A percentile compares a stretch with the other conserved stretches of the same genome.
Conservation (phyloP, 2,329 filamentous ascomycete genomes). For the Tympanopsis confertula region DNA sequence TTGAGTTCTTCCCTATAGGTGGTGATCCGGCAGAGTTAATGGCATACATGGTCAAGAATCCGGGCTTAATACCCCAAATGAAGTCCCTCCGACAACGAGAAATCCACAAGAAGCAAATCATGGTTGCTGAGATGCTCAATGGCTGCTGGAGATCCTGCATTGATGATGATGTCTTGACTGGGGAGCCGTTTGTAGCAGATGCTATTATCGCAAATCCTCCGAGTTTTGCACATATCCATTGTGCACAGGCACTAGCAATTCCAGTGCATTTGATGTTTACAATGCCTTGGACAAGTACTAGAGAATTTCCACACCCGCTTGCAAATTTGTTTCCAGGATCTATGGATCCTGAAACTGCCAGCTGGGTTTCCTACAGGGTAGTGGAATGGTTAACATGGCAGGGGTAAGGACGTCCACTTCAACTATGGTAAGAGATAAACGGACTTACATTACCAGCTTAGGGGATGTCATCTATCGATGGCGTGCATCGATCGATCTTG, state of each 20-base stretch:
- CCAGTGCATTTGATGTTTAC: slow-evolving; percentile 61
- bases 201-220: slow-evolving; percentile 12
- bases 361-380: slow-evolving; percentile 31
- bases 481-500: slow-evolving; percentile 24
- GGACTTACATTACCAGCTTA: slow-evolving; percentile 13
- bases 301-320: slow-evolving; percentile 32
- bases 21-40: slow-evolving; percentile 38
- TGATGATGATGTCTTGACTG: slow-evolving; percentile 4
- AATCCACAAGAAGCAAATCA: slow-evolving; percentile 20
- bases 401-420: slow-evolving; percentile 20
- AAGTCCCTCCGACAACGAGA: slow-evolving; percentile 22
- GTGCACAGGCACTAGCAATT: slow-evolving; percentile 41
- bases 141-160: background rate
- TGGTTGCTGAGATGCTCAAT: slow-evolving; percentile 16
- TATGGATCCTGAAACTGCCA: slow-evolving; percentile 18
- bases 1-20: slow-evolving; percentile 46
- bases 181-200: slow-evolving; percentile 11
- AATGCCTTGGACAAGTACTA: slow-evolving; percentile 36
- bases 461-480: slow-evolving; percentile 32
- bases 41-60: slow-evolving; percentile 28
- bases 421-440: background rate
- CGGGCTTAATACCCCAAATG: slow-evolving; percentile 21
- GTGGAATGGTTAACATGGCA: slow-evolving; percentile 38
- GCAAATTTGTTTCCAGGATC: slow-evolving; percentile 24
- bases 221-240: slow-evolving; percentile 12